phyloP scores from a whole-genome alignment of 139 green algal species.

The Coelastrella sp. region DNA sequence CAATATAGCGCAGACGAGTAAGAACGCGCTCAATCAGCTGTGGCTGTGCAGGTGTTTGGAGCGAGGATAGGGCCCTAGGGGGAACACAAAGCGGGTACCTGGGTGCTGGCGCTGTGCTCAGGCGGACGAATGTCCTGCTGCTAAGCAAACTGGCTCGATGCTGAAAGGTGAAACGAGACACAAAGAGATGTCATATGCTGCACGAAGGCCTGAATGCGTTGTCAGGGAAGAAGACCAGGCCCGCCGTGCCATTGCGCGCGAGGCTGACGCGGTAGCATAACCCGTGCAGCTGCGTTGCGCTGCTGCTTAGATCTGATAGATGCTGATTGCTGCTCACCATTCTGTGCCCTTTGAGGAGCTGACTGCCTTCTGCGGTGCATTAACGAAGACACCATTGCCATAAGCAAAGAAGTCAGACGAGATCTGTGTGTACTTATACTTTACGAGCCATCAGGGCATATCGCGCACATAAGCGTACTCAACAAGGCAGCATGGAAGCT shows the following conservation, averaged over 20 bases:
- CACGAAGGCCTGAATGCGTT: not conserved
- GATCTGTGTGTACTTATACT: not conserved
- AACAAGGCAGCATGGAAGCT: not conserved
- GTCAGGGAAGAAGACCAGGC: not conserved
- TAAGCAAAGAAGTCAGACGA: not conserved
- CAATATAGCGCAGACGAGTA: not conserved
- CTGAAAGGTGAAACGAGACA: too few relatives aligned
- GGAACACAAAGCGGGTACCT: too few relatives aligned
- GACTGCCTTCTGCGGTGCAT: not conserved
- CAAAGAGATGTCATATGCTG: not conserved
- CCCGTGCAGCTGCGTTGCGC: not conserved
- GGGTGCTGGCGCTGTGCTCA: too few relatives aligned
- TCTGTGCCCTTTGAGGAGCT: slow-evolving; percentile 32
- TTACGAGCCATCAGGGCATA: not conserved
- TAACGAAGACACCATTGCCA: not conserved
- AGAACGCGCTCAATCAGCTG: not conserved
- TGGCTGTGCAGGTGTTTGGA: not conserved
- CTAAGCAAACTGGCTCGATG: too few relatives aligned
- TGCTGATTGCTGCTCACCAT: slow-evolving; percentile 12
- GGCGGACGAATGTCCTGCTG: too few relatives aligned
- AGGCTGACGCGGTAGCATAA: not conserved
- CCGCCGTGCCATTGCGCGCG: too few relatives aligned
- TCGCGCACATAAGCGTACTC: not conserved
- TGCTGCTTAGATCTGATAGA: not conserved
- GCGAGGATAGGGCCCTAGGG: not conserved